A percentile compares a stretch with the other conserved stretches of the same genome.
Evolutionary conservation across 495 filamentous ascomycete genomes (phyloP).

Genomic region (Gamarada debralockiae): DNA sequence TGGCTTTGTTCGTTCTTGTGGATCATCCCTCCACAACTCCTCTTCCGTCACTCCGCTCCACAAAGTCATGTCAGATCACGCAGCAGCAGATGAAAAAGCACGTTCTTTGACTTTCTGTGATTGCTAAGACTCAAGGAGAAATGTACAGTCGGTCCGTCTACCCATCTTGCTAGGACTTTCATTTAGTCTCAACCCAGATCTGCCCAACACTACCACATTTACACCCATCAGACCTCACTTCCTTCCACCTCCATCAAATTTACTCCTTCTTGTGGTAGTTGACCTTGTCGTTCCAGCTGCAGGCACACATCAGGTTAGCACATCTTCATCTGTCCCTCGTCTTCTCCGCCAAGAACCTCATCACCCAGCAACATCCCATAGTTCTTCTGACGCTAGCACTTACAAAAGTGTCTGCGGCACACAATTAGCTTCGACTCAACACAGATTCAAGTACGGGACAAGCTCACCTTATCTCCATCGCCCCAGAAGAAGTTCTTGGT

Average conservation of each 20-base stretch:
- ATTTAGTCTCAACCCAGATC: neutral
- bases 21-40: no score
- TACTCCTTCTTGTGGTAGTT: slow-evolving; percentile 83
- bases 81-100: no score
- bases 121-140: slow-evolving; percentile 23
- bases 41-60: no score
- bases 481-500: slow-evolving; percentile 89
- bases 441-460: neutral
- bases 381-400: slow-evolving; percentile 32
- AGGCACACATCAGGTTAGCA: slow-evolving; percentile 10
- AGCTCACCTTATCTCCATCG: slow-evolving; percentile 83
- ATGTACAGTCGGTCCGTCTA: slow-evolving; percentile 19
- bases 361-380: no score
- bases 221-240: neutral
- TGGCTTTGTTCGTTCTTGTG: no score
- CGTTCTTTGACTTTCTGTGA: neutral
- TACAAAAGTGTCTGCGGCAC: slow-evolving; percentile 58
- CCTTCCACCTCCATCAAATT: neutral
- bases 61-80: no score
- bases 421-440: slow-evolving; percentile 30
- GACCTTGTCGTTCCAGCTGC: slow-evolving; percentile 88
- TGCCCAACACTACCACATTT: neutral
- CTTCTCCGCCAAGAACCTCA: neutral
- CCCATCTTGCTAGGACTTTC: neutral
- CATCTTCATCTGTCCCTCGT: neutral